phyloP scores from a whole-genome alignment of 352 stramenopile genomes.

The Globisporangium barbulae region DNA sequence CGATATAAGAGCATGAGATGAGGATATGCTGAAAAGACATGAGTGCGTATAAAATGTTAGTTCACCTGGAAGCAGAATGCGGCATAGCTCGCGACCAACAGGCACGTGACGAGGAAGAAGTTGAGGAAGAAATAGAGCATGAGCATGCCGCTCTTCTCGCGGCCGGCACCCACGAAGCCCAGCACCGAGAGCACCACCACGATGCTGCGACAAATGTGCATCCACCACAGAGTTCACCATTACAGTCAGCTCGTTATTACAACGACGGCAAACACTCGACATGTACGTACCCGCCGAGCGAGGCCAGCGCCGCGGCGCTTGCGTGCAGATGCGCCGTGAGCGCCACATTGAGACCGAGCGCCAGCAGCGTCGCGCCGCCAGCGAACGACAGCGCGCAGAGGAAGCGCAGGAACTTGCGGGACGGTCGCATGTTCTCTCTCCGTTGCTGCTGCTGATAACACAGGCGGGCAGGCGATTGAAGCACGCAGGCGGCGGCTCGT shows the following conservation, averaged over 20 bases:
- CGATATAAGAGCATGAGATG: not conserved
- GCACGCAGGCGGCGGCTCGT: not conserved
- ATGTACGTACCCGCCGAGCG: conserved; percentile 30
- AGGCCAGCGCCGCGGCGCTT: conserved; percentile 43
- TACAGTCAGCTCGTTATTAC: not conserved
- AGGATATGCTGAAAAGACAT: not conserved
- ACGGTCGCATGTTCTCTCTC: conserved; percentile 43
- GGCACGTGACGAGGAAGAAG: conserved; percentile 55
- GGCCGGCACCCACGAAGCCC: conserved; percentile 58
- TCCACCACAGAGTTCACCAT: conserved; percentile 10
- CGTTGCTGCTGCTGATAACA: not conserved
- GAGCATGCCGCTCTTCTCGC: conserved; percentile 63
- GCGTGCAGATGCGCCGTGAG: conserved; percentile 42
- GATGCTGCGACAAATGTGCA: conserved; percentile 10
- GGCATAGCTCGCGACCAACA: conserved; percentile 62
- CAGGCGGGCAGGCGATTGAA: not conserved
- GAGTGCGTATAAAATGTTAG: not conserved
- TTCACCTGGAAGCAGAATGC: conserved; percentile 55
- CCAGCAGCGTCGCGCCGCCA: conserved; percentile 46
- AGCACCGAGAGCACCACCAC: conserved; percentile 53
- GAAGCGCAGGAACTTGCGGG: conserved; percentile 54
- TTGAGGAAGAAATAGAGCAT: conserved; percentile 78
- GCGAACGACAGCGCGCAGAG: conserved; percentile 56
- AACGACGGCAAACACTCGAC: no score
- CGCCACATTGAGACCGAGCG: conserved; percentile 51